Evolutionary conservation across 1,139 yeast species (phyloP).

Genomic region (Williopsis jadinii): DNA sequence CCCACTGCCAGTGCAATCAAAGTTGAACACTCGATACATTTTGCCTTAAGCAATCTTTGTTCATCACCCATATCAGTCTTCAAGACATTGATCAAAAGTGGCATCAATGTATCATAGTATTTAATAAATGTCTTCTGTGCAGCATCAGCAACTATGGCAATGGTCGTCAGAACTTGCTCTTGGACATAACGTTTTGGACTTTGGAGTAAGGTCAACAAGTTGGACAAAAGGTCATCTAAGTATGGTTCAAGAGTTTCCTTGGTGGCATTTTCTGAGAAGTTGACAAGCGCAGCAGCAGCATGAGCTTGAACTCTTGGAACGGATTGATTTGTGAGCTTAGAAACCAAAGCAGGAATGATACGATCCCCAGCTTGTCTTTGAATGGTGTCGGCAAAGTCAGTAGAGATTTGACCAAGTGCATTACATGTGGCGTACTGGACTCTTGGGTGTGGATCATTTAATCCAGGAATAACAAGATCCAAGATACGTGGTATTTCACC

Average conservation of each 20-base stretch:
- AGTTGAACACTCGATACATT: constrained; percentile 93
- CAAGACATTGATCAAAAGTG: constrained; percentile 73
- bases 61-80: constrained; percentile 75
- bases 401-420: constrained; percentile 95
- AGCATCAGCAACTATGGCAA: constrained; percentile 97
- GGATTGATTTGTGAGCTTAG: constrained; percentile 61
- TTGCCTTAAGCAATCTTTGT: constrained; percentile 77
- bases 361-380: constrained; percentile 76
- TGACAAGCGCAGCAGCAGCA: constrained; percentile 97
- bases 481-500: constrained; percentile 74
- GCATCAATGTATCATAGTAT: constrained; percentile 94
- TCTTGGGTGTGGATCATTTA: constrained; percentile 81
- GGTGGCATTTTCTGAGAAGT: constrained; percentile 87
- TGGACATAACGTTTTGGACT: constrained; percentile 91
- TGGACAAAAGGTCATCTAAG: constrained; percentile 69
- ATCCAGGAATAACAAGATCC: constrained; percentile 76
- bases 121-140: constrained; percentile 84
- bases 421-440: constrained; percentile 97
- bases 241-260: constrained; percentile 87
- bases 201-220: constrained; percentile 67
- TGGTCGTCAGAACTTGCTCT: constrained; percentile 94
- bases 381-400: constrained; percentile 87
- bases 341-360: constrained; percentile 81
- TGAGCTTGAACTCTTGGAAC: constrained; percentile 95
- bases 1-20: constrained; percentile 97